phyloP scores from a whole-genome alignment of 208 protist genomes.

The Leishmania gerbilli region DNA sequence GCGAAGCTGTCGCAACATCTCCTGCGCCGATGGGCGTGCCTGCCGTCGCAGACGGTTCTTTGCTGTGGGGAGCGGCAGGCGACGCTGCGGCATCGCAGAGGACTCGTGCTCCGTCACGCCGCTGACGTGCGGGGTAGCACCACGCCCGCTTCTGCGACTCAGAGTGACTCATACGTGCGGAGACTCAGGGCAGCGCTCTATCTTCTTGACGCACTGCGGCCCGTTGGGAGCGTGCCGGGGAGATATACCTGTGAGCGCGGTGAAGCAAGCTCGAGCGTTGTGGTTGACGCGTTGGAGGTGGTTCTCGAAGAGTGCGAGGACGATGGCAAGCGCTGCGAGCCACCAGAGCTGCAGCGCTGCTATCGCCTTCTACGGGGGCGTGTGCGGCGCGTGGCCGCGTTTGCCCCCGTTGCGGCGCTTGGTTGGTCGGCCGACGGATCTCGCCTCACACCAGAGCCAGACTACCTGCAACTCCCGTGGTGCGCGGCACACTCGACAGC shows the following conservation, averaged over 20 bases:
- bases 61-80: constrained; percentile 7
- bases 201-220: constrained; percentile 4
- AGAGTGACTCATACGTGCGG: background rate
- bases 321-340: background rate
- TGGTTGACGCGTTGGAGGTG: constrained; percentile 5
- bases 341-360: background rate
- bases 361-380: background rate
- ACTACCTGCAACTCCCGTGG: constrained; percentile 5
- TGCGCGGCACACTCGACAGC: constrained; percentile 2
- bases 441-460: background rate
- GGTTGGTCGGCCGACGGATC: background rate
- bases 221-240: background rate
- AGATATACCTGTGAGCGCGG: background rate
- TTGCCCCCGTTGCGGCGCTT: background rate
- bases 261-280: background rate
- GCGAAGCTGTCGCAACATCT: background rate
- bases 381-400: constrained; percentile 5
- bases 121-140: background rate
- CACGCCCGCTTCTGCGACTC: background rate
- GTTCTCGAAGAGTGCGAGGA: background rate
- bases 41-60: background rate
- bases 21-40: constrained; percentile 3
- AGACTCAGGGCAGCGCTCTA: background rate
- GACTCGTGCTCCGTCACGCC: background rate
- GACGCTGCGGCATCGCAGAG: constrained; percentile 7